Percentiles rank a stretch among this genome's conserved stretches.
Conservation (phyloP, 257 asterid species). For the Solanum corneliomulleri region DNA sequence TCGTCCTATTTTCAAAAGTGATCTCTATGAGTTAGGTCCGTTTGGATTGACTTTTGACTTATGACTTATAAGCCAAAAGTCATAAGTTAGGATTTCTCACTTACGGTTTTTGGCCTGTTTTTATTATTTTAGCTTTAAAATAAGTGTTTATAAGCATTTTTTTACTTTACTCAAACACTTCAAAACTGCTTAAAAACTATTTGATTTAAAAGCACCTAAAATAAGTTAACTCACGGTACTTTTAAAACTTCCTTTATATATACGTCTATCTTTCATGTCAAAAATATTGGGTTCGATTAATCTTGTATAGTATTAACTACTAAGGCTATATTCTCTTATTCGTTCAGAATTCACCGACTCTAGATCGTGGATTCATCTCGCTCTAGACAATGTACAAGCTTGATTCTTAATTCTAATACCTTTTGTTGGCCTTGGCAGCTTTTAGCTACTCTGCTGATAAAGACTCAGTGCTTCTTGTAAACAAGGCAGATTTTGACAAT, state of each 20-base stretch:
- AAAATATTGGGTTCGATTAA: neutral
- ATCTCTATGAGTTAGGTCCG: neutral
- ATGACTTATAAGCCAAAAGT: too few species aligned
- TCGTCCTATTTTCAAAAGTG: neutral
- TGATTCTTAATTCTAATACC: neutral
- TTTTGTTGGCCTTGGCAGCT: slow-evolving; percentile 27
- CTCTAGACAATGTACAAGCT: neutral
- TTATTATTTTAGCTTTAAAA: too few species aligned
- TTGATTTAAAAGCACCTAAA: too few species aligned
- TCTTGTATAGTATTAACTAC: neutral
- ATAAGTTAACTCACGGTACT: too few species aligned
- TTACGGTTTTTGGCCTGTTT: too few species aligned
- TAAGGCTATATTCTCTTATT: neutral
- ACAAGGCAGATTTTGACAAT: slow-evolving; percentile 36
- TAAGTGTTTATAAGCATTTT: too few species aligned
- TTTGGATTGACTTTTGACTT: too few species aligned
- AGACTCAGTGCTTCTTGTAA: slow-evolving; percentile 63
- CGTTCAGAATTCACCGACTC: neutral
- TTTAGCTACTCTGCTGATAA: slow-evolving; percentile 38
- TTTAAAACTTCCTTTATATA: too few species aligned
- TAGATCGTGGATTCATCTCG: neutral
- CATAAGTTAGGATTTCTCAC: too few species aligned
- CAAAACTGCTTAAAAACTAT: too few species aligned
- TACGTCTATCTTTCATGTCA: too few species aligned
- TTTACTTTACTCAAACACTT: too few species aligned